Evolutionary conservation across 1,139 yeast genomes (phyloP).

Genomic region (Geotrichum australiense): DNA sequence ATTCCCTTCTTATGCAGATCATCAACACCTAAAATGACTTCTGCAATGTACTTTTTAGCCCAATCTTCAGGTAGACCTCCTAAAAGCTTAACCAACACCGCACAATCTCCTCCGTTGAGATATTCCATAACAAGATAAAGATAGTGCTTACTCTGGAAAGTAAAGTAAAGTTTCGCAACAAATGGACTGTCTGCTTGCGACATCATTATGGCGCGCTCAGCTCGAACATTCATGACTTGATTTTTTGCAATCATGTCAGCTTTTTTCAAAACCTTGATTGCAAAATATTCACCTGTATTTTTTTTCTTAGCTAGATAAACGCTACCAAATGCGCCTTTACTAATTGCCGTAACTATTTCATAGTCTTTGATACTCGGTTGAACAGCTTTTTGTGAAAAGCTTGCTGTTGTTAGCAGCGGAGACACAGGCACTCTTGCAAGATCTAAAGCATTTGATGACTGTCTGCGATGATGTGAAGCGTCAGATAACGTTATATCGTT

Average conservation of each 20-base stretch:
- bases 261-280: conserved; percentile 89
- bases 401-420: conserved; percentile 65
- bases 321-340: conserved; percentile 97
- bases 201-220: conserved; percentile 97
- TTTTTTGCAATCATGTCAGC: conserved; percentile 96
- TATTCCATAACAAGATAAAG: conserved; percentile 94
- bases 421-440: conserved; percentile 49
- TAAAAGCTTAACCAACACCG: conserved; percentile 72
- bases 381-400: conserved; percentile 37
- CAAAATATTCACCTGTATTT: conserved; percentile 89
- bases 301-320: conserved; percentile 80
- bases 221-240: conserved; percentile 88
- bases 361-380: conserved; percentile 79
- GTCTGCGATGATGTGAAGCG: conserved; percentile 25
- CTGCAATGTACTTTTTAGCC: conserved; percentile 84
- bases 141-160: conserved; percentile 84
- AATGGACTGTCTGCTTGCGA: conserved; percentile 90
- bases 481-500: conserved; percentile 22
- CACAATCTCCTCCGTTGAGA: conserved; percentile 92
- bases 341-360: conserved; percentile 84
- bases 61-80: conserved; percentile 77
- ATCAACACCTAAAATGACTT: conserved; percentile 82
- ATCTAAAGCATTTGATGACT: conserved; percentile 25
- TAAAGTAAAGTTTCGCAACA: conserved; percentile 82
- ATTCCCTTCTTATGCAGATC: conserved; percentile 85